Percentiles rank a stretch among this genome's conserved stretches.
These are phyloP conservation scores for Xanthoconium purpureum DNA, from an alignment of 768 basidiomycete genomes.

Conservation along the genomic window DNA sequence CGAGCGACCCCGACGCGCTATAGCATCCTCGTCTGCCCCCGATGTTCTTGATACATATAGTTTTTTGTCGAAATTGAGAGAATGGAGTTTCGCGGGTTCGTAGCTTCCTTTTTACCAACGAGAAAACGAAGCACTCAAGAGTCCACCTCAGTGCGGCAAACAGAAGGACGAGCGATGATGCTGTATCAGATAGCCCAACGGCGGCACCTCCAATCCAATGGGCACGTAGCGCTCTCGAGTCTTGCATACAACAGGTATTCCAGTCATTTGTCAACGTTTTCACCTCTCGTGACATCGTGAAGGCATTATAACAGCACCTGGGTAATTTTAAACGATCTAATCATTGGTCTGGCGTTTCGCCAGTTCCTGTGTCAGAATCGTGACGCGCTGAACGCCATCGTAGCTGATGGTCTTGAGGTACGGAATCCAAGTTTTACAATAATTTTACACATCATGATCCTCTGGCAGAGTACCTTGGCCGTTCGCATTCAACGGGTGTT, in stretches of 20 bases:
- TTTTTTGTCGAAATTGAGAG: conserved; percentile 14
- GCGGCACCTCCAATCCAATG: conserved; percentile 34
- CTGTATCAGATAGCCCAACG: conserved; percentile 41
- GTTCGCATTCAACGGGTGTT: conserved; percentile 50
- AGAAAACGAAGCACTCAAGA: neutral
- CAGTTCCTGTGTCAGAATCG: conserved; percentile 68
- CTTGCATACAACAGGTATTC: conserved; percentile 67
- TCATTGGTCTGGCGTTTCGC: conserved; percentile 73
- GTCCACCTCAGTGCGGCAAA: conserved; percentile 49
- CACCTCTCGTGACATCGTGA: neutral
- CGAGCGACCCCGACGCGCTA: neutral
- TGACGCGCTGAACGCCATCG: conserved; percentile 40
- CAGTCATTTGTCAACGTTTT: neutral
- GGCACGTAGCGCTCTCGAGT: conserved; percentile 39
- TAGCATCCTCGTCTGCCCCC: neutral
- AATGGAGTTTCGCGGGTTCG: conserved; percentile 28
- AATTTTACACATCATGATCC: neutral
- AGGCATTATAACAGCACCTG: conserved; percentile 93
- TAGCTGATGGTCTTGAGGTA: conserved; percentile 43
- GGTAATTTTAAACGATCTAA: conserved; percentile 88
- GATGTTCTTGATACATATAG: neutral
- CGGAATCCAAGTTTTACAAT: neutral
- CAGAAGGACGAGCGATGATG: conserved; percentile 52
- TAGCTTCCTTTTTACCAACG: neutral
- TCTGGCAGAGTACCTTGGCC: conserved; percentile 23